Evolutionary conservation across 352 stramenopile genomes (phyloP).

Genomic region (Globisporangium echinulatum): DNA sequence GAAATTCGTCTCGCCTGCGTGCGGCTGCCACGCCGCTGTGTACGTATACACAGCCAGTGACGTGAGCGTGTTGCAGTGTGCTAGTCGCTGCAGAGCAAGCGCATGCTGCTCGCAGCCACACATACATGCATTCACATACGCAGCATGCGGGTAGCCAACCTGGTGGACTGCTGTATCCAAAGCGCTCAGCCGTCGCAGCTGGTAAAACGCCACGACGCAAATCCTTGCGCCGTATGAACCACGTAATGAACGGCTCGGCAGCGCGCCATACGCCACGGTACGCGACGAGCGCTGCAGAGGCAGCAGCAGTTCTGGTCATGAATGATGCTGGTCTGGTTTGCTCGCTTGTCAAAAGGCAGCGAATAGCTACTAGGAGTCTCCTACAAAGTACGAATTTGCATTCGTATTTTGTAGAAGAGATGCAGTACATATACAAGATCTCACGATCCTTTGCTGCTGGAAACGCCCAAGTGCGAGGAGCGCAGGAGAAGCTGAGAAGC

Average conservation of each 20-base stretch:
- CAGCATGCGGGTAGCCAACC: slow-evolving; percentile 13
- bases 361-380: neutral
- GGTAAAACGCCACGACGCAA: slow-evolving; percentile 22
- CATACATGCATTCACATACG: neutral
- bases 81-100: neutral
- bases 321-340: neutral
- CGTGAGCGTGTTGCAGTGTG: neutral
- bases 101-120: too few relatives aligned
- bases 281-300: slow-evolving; percentile 14
- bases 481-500: neutral
- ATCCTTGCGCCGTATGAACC: slow-evolving; percentile 55
- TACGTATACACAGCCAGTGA: neutral
- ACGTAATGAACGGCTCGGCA: slow-evolving; percentile 42
- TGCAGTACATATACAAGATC: neutral
- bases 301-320: neutral
- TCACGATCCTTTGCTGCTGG: neutral
- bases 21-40: slow-evolving; percentile 16
- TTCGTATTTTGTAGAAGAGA: neutral
- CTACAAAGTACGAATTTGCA: neutral
- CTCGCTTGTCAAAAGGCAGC: too few relatives aligned
- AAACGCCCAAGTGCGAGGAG: neutral
- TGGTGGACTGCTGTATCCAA: slow-evolving; percentile 31
- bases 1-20: slow-evolving; percentile 12
- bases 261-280: slow-evolving; percentile 53
- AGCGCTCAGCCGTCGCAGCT: slow-evolving; percentile 40